phyloP scores from a whole-genome alignment of 176 grass and related monocot genomes.

The Eragrostis curvula region DNA sequence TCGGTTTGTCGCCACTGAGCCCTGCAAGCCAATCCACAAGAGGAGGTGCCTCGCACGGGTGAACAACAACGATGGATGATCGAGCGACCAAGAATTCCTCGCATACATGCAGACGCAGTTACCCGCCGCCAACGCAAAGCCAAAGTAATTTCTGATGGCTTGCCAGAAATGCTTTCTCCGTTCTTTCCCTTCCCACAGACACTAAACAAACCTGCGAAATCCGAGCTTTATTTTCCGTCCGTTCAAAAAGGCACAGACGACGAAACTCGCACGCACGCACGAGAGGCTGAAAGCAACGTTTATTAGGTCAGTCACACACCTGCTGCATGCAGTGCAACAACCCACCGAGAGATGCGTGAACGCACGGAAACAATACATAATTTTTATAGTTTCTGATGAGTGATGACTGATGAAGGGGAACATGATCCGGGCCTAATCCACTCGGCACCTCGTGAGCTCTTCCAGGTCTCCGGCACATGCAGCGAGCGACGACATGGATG shows the following conservation, averaged over 20 bases:
- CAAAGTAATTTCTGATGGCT: neutral
- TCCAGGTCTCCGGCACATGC: neutral
- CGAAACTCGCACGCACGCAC: neutral
- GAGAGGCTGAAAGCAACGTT: neutral
- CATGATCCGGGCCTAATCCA: neutral
- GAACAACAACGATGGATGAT: neutral
- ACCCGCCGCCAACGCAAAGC: constrained; percentile 36
- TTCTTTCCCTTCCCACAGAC: neutral
- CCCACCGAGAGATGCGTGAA: neutral
- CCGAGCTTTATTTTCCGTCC: neutral
- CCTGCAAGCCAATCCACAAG: neutral
- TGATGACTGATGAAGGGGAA: neutral
- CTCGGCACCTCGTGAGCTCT: neutral
- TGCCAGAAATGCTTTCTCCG: neutral
- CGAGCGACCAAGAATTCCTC: neutral
- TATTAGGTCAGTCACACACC: neutral
- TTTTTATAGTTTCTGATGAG: neutral
- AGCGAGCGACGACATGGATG: neutral
- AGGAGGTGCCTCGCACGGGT: constrained; percentile 22
- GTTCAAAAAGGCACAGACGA: too few species aligned
- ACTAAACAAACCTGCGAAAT: neutral
- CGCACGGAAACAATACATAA: neutral
- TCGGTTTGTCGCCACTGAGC: constrained; percentile 11
- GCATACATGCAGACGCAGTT: neutral
- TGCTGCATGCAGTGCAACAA: neutral